Percentiles rank a stretch among this genome's conserved stretches.
These are phyloP conservation scores for Verbena officinalis DNA, from an alignment of 257 asterid genomes.

Conservation along the genomic window DNA sequence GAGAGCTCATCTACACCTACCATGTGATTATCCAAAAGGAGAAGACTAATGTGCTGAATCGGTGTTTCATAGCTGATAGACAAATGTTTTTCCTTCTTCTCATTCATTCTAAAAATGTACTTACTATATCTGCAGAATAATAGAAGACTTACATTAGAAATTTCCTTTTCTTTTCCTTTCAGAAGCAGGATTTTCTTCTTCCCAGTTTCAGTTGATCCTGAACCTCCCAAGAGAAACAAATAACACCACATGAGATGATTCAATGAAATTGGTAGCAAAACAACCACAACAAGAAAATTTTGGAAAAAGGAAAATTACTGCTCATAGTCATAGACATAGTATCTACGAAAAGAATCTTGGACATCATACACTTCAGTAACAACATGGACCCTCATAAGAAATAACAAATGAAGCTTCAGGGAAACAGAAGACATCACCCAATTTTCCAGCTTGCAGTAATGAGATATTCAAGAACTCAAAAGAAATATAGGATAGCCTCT, in stretches of 20 bases:
- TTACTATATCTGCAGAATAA: conserved; percentile 15
- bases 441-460: neutral
- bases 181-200: conserved; percentile 80
- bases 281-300: conserved; percentile 13
- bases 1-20: neutral
- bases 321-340: conserved; percentile 7
- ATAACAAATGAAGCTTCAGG: neutral
- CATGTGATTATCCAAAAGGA: neutral
- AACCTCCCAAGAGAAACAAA: conserved; percentile 39
- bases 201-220: conserved; percentile 53
- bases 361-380: neutral
- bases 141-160: conserved; percentile 58
- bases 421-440: neutral
- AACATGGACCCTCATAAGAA: neutral
- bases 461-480: neutral
- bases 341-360: neutral
- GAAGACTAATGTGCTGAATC: conserved; percentile 3
- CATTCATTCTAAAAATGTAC: neutral
- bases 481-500: neutral
- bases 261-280: conserved; percentile 17
- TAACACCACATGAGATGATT: conserved; percentile 20
- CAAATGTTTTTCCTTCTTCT: neutral
- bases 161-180: conserved; percentile 84
- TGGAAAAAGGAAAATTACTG: neutral
- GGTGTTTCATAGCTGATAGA: conserved; percentile 1